Conservation (phyloP, 2,329 filamentous ascomycete species). For the Exophiala aquamarina region DNA sequence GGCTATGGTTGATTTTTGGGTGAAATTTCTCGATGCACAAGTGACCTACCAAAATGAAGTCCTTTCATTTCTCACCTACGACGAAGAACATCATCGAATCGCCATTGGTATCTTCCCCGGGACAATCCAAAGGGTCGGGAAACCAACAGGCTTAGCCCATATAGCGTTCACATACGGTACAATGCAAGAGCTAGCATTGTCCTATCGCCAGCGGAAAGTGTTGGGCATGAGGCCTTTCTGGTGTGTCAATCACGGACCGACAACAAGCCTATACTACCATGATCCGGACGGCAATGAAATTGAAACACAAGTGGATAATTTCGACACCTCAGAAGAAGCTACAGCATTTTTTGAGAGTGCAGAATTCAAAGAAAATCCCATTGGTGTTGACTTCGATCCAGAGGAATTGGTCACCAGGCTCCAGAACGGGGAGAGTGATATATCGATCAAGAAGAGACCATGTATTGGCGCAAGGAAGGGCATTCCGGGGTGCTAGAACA, state of each 20-base stretch:
- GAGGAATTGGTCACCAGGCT: slow-evolving; percentile 5
- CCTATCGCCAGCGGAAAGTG: slow-evolving; percentile 35
- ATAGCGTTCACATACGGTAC: slow-evolving; percentile 43
- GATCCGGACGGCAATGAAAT: slow-evolving; percentile 53
- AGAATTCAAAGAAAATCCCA: slow-evolving; percentile 11
- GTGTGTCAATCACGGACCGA: slow-evolving; percentile 50
- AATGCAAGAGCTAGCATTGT: slow-evolving; percentile 36
- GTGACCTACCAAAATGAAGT: slow-evolving; percentile 1
- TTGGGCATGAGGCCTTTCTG: slow-evolving; percentile 36
- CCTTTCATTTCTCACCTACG: slow-evolving; percentile 9
- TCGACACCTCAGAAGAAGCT: slow-evolving; percentile 24
- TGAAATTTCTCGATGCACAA: slow-evolving; percentile 4
- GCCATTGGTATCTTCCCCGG: slow-evolving; percentile 37
- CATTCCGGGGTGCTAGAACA: slow-evolving; percentile 7
- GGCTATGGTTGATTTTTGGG: slow-evolving; percentile 9
- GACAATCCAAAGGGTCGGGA: slow-evolving; percentile 21
- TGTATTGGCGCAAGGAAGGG: slow-evolving; percentile 6
- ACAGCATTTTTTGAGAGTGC: slow-evolving; percentile 1
- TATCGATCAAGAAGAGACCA: slow-evolving; percentile 4
- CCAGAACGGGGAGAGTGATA: slow-evolving; percentile 1
- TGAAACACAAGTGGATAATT: slow-evolving; percentile 49
- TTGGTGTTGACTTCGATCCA: slow-evolving; percentile 14
- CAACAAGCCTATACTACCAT: slow-evolving; percentile 48
- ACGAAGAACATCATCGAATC: slow-evolving; percentile 39
- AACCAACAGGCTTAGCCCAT: slow-evolving; percentile 41